Evolutionary conservation across 202 grass and related monocot species (phyloP).

Genomic region (Elaeis oleifera): DNA sequence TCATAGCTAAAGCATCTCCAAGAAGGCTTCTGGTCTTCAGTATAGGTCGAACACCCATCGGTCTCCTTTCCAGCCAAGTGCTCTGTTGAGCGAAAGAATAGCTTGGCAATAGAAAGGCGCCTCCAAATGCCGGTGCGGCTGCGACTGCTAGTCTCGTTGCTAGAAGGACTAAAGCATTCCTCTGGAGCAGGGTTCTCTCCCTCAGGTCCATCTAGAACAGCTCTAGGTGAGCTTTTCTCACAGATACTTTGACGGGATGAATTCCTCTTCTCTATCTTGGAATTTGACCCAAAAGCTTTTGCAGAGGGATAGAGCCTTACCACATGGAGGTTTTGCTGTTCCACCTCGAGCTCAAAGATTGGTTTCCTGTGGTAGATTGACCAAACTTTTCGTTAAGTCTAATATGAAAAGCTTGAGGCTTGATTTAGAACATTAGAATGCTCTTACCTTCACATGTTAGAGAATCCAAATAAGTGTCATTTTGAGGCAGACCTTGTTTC

Average conservation of each 20-base stretch:
- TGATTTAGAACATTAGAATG: not conserved
- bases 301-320: constrained; percentile 35
- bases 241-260: constrained; percentile 22
- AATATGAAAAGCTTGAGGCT: not conserved
- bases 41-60: constrained; percentile 28
- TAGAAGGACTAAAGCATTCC: constrained; percentile 56
- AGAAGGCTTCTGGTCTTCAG: constrained; percentile 49
- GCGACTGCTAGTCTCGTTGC: constrained; percentile 37
- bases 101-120: constrained; percentile 54
- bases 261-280: constrained; percentile 30
- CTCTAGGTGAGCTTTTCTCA: constrained; percentile 63
- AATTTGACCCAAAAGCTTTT: constrained; percentile 62
- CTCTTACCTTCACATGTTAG: constrained; percentile 45
- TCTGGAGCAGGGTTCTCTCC: constrained; percentile 30
- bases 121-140: constrained; percentile 56
- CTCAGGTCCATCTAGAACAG: constrained; percentile 59
- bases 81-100: constrained; percentile 37
- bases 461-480: constrained; percentile 21
- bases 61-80: constrained; percentile 40
- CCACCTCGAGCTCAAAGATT: constrained; percentile 55
- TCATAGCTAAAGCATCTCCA: constrained; percentile 79
- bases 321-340: constrained; percentile 23
- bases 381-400: not conserved
- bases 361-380: constrained; percentile 23
- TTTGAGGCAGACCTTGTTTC: constrained; percentile 29